A percentile compares a stretch with the other conserved stretches of the same genome.
Evolutionary conservation across 768 basidiomycete genomes (phyloP).

Genomic region (Hygrophorus pudorinus): DNA sequence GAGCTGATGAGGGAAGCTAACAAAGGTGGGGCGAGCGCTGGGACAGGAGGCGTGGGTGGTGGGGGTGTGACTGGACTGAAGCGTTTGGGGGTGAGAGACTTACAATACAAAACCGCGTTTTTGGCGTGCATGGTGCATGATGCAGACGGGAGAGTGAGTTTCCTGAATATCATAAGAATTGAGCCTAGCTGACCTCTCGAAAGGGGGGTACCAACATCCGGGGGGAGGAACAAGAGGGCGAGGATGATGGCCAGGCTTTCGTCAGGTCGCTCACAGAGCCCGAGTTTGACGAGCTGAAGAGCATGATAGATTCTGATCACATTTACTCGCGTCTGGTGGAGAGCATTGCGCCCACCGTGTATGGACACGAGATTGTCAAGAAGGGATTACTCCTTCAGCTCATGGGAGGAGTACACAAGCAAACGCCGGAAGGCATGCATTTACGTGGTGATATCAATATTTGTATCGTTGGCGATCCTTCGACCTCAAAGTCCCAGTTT

Average conservation of each 20-base stretch:
- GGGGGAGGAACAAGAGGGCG: conserved; percentile 76
- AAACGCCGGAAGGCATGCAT: conserved; percentile 93
- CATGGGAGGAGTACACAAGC: conserved; percentile 98
- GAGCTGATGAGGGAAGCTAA: conserved; percentile 83
- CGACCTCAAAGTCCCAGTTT: conserved; percentile 97
- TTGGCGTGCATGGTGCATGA: conserved; percentile 96
- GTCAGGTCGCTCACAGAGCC: conserved; percentile 84
- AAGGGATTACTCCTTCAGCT: conserved; percentile 93
- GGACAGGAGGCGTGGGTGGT: conserved; percentile 56
- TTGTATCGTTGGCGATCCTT: conserved; percentile 95
- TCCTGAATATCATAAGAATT: background rate
- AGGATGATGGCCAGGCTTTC: conserved; percentile 75
- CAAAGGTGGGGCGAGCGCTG: conserved; percentile 46
- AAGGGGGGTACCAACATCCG: conserved; percentile 82
- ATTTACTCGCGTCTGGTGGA: conserved; percentile 92
- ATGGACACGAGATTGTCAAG: conserved; percentile 98
- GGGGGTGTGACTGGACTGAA: conserved; percentile 92
- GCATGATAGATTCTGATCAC: conserved; percentile 90
- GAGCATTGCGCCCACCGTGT: conserved; percentile 96
- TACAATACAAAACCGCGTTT: conserved; percentile 99
- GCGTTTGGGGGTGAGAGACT: conserved; percentile 85
- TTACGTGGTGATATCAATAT: conserved; percentile 98
- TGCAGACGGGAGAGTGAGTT: conserved; percentile 75
- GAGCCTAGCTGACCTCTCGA: conserved; percentile 2
- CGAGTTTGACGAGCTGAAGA: conserved; percentile 89